Conservation (phyloP, 176 grass and related monocot species). For the Lolium multiflorum region DNA sequence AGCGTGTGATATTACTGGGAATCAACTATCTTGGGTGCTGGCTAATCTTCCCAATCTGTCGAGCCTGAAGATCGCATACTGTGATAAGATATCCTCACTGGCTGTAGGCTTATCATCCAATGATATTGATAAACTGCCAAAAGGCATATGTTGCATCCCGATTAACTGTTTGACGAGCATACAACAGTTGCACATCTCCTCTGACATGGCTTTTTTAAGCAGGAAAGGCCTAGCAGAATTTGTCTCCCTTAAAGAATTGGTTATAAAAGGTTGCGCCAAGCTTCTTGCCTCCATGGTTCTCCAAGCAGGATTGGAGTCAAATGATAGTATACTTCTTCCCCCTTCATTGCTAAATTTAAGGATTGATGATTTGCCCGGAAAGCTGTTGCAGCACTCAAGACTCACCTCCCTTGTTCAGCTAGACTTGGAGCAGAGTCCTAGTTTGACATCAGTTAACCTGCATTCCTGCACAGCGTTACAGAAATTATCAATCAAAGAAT, state of each 20-base stretch:
- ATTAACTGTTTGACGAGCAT: neutral
- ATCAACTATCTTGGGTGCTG: constrained; percentile 13
- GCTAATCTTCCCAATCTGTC: constrained; percentile 23
- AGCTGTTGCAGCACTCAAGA: neutral
- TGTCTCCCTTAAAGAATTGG: neutral
- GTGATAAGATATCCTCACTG: constrained; percentile 19
- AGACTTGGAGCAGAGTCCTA: constrained; percentile 27
- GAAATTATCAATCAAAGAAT: neutral
- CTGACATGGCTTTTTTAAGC: constrained; percentile 21
- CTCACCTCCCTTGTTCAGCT: constrained; percentile 28
- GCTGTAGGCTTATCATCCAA: constrained; percentile 2
- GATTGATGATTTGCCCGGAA: neutral
- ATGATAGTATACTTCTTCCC: neutral
- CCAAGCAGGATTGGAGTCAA: neutral
- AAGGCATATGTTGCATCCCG: constrained; percentile 16
- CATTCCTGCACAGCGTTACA: constrained; percentile 1
- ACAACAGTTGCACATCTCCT: neutral
- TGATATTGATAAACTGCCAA: neutral
- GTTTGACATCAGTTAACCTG: constrained; percentile 24
- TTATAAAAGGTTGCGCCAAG: neutral
- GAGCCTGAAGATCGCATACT: neutral
- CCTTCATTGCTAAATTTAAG: neutral
- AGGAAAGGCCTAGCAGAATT: constrained; percentile 20
- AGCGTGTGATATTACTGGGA: neutral
- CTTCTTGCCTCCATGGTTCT: constrained; percentile 3